These are phyloP conservation scores for Taiwanofungus camphoratus DNA, from an alignment of 1,284 basidiomycete species.

Conservation along the genomic window DNA sequence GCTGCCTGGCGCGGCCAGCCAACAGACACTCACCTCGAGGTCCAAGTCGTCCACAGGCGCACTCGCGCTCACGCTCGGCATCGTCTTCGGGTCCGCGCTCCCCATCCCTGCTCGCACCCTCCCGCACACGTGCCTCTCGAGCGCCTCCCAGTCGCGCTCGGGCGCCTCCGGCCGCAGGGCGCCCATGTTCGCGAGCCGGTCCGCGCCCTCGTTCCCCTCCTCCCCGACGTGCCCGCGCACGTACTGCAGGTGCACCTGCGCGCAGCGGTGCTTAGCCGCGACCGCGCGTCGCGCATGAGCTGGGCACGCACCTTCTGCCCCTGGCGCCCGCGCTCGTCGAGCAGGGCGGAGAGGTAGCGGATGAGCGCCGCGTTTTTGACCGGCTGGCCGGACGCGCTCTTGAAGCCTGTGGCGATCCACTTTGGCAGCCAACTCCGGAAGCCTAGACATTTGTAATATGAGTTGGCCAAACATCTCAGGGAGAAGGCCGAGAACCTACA, in stretches of 20 bases:
- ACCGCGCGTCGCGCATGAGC: background rate
- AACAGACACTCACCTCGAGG: conserved; percentile 3
- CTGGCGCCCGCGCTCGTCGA: conserved; percentile 39
- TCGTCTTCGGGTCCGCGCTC: background rate
- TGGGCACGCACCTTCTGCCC: conserved; percentile 36
- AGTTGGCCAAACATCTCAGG: background rate
- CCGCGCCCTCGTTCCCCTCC: conserved; percentile 76
- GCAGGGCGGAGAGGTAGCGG: conserved; percentile 50
- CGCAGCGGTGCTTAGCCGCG: background rate
- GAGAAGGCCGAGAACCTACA: conserved; percentile 35
- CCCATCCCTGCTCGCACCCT: background rate
- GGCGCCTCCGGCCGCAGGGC: conserved; percentile 29
- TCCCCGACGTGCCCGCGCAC: conserved; percentile 71
- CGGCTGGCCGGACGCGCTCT: conserved; percentile 37
- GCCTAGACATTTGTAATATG: conserved; percentile 34
- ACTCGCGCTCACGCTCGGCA: background rate
- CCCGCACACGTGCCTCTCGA: background rate
- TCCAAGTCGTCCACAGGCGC: background rate
- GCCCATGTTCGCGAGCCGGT: conserved; percentile 59
- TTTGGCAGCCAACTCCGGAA: conserved; percentile 56
- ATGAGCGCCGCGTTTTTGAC: conserved; percentile 69
- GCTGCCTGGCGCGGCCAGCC: too few species aligned
- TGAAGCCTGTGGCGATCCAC: conserved; percentile 55
- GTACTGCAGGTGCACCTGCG: conserved; percentile 47
- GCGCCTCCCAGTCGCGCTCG: conserved; percentile 53